Base-by-base conservation (phyloP, 805 yeast genomes). In the Cyberlindnera amylophila region DNA sequence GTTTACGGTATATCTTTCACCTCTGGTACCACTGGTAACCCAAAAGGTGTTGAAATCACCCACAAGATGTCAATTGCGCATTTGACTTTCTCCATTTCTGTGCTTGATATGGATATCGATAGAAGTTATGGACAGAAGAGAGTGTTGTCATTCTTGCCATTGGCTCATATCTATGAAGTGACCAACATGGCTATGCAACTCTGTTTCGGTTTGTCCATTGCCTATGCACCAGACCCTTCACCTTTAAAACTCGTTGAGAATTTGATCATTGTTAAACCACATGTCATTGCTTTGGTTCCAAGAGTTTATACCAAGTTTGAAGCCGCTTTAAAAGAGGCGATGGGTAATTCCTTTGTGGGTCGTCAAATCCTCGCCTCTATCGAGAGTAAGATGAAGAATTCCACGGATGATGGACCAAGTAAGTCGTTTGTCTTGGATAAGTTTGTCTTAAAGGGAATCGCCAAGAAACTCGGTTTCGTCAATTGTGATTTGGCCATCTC, bases 11-110 rank as follows among this genome's bases (percentile, higher is more conserved):
- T 79, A 36, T 75, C 77, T 16, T 79, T 78, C 56, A 79, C 85
- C 5, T 77, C 82, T 0, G 85, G 85, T n/a, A 79, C 85, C 3
- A 77, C 83, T 3, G 82, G 83, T 3, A 61, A 71, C 24, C 85
- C 85, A 29, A 79, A 79, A 57, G 85, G 85, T 23, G 84, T 75
- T 13, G 70, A 72, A 17, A 51, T 70, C 16, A 60, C 75, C 8
- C 82, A 79, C 31, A 51, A 53, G 4, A 70, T 65, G 53, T 69
- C 72, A 8, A 61, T 69, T 17, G 67, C 78, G 4, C 63, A 65
- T 4, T 67, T 78, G 15, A 42, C 52, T 3, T 43, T 53, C 52
- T 19, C 53, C 46, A 15, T 51, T 39, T 16, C 44, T 27, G 6
- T 47, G 21, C 36, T 50, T 39, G 21, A 42, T 34, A 31, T 37